These are phyloP conservation scores for Daldinia loculata DNA, from an alignment of 495 filamentous ascomycete genomes.

Conservation along the genomic window DNA sequence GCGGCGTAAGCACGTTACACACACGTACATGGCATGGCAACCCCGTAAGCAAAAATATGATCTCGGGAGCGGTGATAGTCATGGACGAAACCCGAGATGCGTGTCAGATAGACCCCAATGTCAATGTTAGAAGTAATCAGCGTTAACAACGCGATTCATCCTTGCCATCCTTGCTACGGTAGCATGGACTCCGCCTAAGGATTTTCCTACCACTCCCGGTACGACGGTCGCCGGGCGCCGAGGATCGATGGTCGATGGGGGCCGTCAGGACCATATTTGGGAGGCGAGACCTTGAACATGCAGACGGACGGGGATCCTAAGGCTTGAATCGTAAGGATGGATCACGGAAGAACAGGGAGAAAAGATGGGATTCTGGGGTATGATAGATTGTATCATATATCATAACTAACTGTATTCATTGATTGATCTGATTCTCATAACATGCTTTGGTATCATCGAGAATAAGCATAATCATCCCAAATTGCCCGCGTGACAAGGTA, in stretches of 20 bases:
- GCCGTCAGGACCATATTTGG: slow-evolving; percentile 33
- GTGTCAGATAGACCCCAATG: slow-evolving; percentile 33
- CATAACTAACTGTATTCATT: slow-evolving; percentile 38
- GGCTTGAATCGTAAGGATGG: slow-evolving; percentile 29
- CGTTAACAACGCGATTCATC: slow-evolving; percentile 28
- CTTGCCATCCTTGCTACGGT: slow-evolving; percentile 29
- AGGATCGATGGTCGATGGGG: slow-evolving; percentile 36
- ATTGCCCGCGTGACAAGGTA: slow-evolving; percentile 42
- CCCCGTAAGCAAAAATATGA: slow-evolving; percentile 28
- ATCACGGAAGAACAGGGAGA: slow-evolving; percentile 17
- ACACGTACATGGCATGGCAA: slow-evolving; percentile 18
- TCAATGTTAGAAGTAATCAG: slow-evolving; percentile 25
- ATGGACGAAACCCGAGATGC: slow-evolving; percentile 30
- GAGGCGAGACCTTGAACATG: slow-evolving; percentile 26
- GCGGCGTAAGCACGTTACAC: slow-evolving; percentile 37
- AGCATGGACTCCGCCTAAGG: slow-evolving; percentile 28
- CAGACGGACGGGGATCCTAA: slow-evolving; percentile 29
- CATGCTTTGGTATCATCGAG: slow-evolving; percentile 42
- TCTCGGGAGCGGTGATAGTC: slow-evolving; percentile 17
- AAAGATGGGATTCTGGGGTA: slow-evolving; percentile 24
- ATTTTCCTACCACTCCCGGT: slow-evolving; percentile 19
- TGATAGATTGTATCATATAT: slow-evolving; percentile 31
- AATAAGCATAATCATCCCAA: slow-evolving; percentile 38
- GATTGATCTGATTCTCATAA: slow-evolving; percentile 37
- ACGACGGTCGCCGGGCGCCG: slow-evolving; percentile 37